These are phyloP conservation scores for Geopyxis carbonaria DNA, from an alignment of 495 filamentous ascomycete species.

Conservation along the genomic window DNA sequence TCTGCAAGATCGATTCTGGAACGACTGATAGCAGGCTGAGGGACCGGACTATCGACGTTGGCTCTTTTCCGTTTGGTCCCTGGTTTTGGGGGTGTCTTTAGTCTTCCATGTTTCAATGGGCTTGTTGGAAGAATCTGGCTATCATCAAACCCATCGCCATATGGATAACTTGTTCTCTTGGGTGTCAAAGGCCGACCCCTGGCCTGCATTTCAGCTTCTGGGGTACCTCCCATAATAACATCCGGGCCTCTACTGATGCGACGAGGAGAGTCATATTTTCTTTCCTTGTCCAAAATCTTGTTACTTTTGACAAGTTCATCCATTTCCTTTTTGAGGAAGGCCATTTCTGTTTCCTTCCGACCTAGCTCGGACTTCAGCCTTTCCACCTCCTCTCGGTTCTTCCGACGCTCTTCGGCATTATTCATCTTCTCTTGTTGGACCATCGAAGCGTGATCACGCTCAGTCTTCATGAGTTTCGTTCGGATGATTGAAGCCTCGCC, in stretches of 20 bases:
- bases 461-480: conserved; percentile 39
- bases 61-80: conserved; percentile 47
- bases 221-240: conserved; percentile 1
- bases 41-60: conserved; percentile 38
- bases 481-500: conserved; percentile 56
- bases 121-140: conserved; percentile 44
- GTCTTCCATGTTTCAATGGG: conserved; percentile 30
- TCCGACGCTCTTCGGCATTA: conserved; percentile 38
- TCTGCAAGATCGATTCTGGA: conserved; percentile 15
- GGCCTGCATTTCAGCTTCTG: not conserved
- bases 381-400: conserved; percentile 40
- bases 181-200: conserved; percentile 36
- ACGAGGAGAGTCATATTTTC: conserved; percentile 1
- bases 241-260: conserved; percentile 7
- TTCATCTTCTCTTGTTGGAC: conserved; percentile 35
- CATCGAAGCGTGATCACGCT: conserved; percentile 39
- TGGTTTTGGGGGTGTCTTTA: conserved; percentile 36
- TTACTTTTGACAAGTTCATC: conserved; percentile 33
- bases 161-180: conserved; percentile 37
- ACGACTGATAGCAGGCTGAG: conserved; percentile 35
- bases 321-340: conserved; percentile 49
- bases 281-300: conserved; percentile 12
- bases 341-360: conserved; percentile 44
- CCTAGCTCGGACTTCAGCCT: conserved; percentile 38
- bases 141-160: conserved; percentile 58